Percentiles rank a stretch among this genome's conserved stretches.
These are phyloP conservation scores for Candida sakaeoensis DNA, from an alignment of 805 yeast genomes.

Conservation along the genomic window DNA sequence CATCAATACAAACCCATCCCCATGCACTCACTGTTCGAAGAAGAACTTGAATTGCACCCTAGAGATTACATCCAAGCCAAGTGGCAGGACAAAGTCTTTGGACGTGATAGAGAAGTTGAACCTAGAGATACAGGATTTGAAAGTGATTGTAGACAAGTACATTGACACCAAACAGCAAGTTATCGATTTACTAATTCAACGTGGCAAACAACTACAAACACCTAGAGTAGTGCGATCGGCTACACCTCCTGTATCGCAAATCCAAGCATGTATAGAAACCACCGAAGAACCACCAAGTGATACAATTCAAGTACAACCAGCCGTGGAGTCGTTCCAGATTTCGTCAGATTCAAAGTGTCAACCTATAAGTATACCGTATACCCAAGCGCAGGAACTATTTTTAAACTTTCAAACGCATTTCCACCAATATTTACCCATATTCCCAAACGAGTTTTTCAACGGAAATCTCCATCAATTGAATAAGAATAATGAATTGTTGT, in stretches of 20 bases:
- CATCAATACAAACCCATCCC: slow-evolving; percentile 43
- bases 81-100: slow-evolving; percentile 40
- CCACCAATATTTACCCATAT: slow-evolving; percentile 31
- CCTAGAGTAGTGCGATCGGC: background rate
- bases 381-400: slow-evolving; percentile 14
- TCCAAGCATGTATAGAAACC: slow-evolving; percentile 20
- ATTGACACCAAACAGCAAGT: slow-evolving; percentile 18
- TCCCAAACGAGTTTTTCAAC: slow-evolving; percentile 22
- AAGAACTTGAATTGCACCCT: slow-evolving; percentile 50
- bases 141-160: slow-evolving; percentile 19
- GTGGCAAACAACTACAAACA: slow-evolving; percentile 9
- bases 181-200: slow-evolving; percentile 11
- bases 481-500: slow-evolving; percentile 32
- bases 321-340: slow-evolving; percentile 3
- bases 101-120: slow-evolving; percentile 25
- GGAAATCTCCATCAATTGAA: slow-evolving; percentile 13
- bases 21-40: slow-evolving; percentile 56
- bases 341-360: slow-evolving; percentile 4
- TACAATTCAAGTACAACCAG: background rate
- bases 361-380: slow-evolving; percentile 12
- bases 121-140: slow-evolving; percentile 23
- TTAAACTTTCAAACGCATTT: slow-evolving; percentile 24
- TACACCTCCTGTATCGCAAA: slow-evolving; percentile 20
- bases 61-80: slow-evolving; percentile 49
- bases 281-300: slow-evolving; percentile 6